Evolutionary conservation across 1,284 basidiomycete genomes (phyloP), one percentile per base, ranked within the genome.

Genomic region (Xerocomus nothofagi): DNA sequence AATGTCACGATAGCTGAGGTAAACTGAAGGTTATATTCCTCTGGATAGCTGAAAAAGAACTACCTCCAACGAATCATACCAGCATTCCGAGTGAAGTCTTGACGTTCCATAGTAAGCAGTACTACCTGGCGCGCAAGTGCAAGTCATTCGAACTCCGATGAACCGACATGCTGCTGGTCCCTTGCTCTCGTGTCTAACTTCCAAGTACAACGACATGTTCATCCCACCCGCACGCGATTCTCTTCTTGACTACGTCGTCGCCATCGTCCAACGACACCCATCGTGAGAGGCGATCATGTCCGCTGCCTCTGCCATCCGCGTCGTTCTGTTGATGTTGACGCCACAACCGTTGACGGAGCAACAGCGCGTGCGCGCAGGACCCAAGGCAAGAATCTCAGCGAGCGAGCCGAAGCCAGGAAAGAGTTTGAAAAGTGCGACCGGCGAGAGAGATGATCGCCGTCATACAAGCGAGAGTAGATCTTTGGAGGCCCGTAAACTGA

Each of bases 221-320:
- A 77, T 93, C 17, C 90, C 92, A 3, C 86, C 89, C 8, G 76
- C 77, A 11, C 75, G 80, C 45, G 91, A 93, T 67, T 91, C 91
- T 0, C 74, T 92, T 4, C 76, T 94, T 6, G 77, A 81, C 50
- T 82, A 88, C 59, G 72, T 93, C 49, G 78, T 88, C 1, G 84
- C 84, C 18, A 68, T 74, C 47, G 69, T 93, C 51, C 86, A 86
- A 74, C 69, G 69, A 73, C 92, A 26, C 88, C 87, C n/a, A 81
- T 93, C 51, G 70, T 94, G 85, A 34, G 69, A 82, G 57, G 91
- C 91, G 1, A 70, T 94, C 39, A 63, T 78, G 39, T 65, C 75
- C 3, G 81, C 82, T 2, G 76, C 88, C 2, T 92, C 92, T 2
- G 81, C 84, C 5, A 80, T 92, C 30, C 72, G 76, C 37, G 68